Conservation (phyloP, 1,284 basidiomycete species). For the Bjerkandera adusta region DNA sequence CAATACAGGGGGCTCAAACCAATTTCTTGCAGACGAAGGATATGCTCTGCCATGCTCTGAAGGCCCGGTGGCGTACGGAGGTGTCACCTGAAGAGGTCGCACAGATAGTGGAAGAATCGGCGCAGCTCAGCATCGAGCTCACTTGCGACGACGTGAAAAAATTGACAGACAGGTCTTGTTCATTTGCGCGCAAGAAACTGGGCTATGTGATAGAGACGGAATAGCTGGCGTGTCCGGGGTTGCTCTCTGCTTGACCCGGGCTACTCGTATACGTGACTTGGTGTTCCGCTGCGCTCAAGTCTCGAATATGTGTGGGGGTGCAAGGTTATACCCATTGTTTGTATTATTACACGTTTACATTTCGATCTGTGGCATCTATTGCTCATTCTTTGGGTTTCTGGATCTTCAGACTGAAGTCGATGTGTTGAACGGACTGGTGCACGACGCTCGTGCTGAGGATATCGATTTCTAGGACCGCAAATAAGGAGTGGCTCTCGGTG, state of each 20-base stretch:
- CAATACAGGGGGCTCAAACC: too few relatives aligned
- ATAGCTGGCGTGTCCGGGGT: too few relatives aligned
- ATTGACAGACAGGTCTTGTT: too few relatives aligned
- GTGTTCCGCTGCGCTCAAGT: too few relatives aligned
- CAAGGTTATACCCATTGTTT: background rate
- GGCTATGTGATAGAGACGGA: too few relatives aligned
- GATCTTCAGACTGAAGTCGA: conserved; percentile 94
- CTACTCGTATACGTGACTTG: conserved; percentile 5
- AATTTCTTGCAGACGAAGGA: conserved; percentile 17
- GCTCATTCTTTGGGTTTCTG: conserved; percentile 54
- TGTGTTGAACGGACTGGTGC: conserved; percentile 88
- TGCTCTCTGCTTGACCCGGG: too few relatives aligned
- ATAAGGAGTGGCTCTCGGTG: conserved; percentile 1
- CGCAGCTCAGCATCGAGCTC: too few relatives aligned
- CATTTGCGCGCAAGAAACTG: too few relatives aligned
- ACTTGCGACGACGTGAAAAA: too few relatives aligned
- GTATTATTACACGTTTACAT: too few relatives aligned
- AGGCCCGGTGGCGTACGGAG: conserved; percentile 16
- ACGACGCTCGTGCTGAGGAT: conserved; percentile 92
- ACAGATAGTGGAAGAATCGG: conserved; percentile 18
- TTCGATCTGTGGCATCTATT: background rate
- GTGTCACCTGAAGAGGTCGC: conserved; percentile 16
- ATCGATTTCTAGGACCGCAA: conserved; percentile 72
- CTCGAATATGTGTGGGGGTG: too few relatives aligned
- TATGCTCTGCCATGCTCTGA: conserved; percentile 15